These are phyloP conservation scores for Umbelopsis sp. DNA, from an alignment of 192 early-diverging fungal genomes.

Conservation along the genomic window DNA sequence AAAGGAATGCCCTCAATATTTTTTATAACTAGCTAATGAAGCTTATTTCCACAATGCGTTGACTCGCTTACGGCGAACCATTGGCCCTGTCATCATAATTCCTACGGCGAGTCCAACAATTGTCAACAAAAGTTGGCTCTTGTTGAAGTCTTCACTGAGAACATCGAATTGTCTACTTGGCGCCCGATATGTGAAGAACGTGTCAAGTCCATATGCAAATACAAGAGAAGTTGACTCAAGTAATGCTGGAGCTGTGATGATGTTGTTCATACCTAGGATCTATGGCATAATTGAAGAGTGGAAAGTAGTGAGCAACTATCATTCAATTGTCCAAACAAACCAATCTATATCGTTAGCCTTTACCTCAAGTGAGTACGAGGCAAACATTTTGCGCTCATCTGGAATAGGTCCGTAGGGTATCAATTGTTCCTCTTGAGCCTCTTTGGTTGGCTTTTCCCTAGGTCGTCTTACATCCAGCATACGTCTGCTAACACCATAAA, in stretches of 20 bases:
- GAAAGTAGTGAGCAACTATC: conserved; percentile 18
- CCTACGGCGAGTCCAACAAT: conserved; percentile 77
- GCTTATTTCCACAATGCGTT: conserved; percentile 57
- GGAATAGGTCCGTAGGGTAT: conserved; percentile 73
- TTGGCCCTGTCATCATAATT: conserved; percentile 72
- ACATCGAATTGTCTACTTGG: conserved; percentile 94
- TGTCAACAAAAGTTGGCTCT: conserved; percentile 79
- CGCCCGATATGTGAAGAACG: conserved; percentile 82
- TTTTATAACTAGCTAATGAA: conserved; percentile 4
- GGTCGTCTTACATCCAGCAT: conserved; percentile 89
- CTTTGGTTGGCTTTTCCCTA: conserved; percentile 57
- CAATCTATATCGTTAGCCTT: background rate
- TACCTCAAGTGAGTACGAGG: conserved; percentile 72
- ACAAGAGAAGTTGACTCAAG: conserved; percentile 96
- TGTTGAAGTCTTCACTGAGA: conserved; percentile 91
- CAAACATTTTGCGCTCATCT: conserved; percentile 76
- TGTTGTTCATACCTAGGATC: conserved; percentile 67
- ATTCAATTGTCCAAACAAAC: background rate
- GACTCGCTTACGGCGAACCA: conserved; percentile 66
- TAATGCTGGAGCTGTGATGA: conserved; percentile 75
- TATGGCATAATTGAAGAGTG: conserved; percentile 8
- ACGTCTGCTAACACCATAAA: conserved; percentile 70
- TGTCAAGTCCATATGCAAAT: conserved; percentile 85
- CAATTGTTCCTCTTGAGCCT: conserved; percentile 90
- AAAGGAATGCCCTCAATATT: background rate